Conservation (phyloP, 495 filamentous ascomycete species). For the Penicillium taxi region DNA sequence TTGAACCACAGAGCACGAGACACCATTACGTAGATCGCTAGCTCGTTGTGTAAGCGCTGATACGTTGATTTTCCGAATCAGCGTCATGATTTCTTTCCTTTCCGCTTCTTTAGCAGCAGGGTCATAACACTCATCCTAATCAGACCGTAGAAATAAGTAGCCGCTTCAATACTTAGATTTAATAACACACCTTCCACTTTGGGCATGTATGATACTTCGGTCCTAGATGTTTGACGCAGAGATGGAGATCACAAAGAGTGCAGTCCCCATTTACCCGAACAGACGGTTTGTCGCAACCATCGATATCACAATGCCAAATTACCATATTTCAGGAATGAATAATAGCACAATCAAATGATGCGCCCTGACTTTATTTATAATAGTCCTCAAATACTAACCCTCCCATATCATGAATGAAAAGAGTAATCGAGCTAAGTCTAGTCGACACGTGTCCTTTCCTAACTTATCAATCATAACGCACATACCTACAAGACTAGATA, state of each 20-base stretch:
- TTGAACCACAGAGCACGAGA: slow-evolving; percentile 16
- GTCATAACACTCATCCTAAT: slow-evolving; percentile 24
- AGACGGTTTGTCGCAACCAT: slow-evolving; percentile 17
- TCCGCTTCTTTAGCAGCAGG: slow-evolving; percentile 19
- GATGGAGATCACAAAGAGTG: slow-evolving; percentile 26
- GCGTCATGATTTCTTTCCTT: slow-evolving; percentile 16
- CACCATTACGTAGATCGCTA: slow-evolving; percentile 17
- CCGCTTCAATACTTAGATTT: not conserved
- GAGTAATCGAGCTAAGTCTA: too few relatives aligned
- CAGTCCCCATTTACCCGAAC: slow-evolving; percentile 27
- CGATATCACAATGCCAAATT: slow-evolving; percentile 27
- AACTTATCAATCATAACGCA: too few relatives aligned
- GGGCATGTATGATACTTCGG: slow-evolving; percentile 24
- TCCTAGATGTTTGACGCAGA: slow-evolving; percentile 24
- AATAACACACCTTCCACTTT: slow-evolving; percentile 27
- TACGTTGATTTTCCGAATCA: slow-evolving; percentile 25
- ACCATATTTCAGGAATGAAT: too few relatives aligned
- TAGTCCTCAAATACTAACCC: too few relatives aligned
- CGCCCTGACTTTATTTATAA: too few relatives aligned
- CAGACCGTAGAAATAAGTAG: not conserved
- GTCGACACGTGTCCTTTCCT: too few relatives aligned
- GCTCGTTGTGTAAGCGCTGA: slow-evolving; percentile 17
- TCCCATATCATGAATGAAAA: too few relatives aligned
- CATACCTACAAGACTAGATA: too few relatives aligned
- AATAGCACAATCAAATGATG: too few relatives aligned